Conservation (phyloP, 257 asterid genomes). For the Echium plantagineum region DNA sequence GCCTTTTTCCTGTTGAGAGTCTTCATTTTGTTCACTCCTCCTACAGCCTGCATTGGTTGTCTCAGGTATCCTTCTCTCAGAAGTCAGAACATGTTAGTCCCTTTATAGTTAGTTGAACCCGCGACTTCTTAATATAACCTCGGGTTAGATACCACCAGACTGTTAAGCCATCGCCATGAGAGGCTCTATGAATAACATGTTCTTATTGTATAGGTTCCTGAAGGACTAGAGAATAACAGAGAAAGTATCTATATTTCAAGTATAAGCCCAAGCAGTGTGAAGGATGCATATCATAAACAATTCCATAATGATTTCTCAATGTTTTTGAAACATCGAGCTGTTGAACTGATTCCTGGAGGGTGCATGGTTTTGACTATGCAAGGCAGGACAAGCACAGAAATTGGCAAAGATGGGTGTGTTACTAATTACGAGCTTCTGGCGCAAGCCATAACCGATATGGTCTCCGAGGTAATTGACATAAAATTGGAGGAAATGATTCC, state of each 20-base stretch:
- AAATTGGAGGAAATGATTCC: no score
- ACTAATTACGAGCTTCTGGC: neutral
- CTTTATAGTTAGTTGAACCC: no score
- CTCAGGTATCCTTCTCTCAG: constrained; percentile 34
- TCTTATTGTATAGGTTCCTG: constrained; percentile 15
- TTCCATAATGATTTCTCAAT: constrained; percentile 19
- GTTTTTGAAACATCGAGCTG: constrained; percentile 17
- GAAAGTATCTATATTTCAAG: constrained; percentile 16
- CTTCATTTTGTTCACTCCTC: constrained; percentile 25
- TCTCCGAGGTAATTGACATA: neutral
- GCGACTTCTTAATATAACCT: no score
- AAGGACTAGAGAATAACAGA: constrained; percentile 21
- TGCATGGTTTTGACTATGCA: constrained; percentile 18
- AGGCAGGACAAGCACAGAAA: constrained; percentile 11
- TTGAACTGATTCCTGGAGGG: constrained; percentile 25
- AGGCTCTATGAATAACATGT: no score
- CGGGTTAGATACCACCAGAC: no score
- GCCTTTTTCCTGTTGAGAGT: constrained; percentile 21
- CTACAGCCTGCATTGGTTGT: constrained; percentile 38
- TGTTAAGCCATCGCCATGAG: no score
- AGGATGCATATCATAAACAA: constrained; percentile 20
- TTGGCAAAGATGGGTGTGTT: constrained; percentile 4
- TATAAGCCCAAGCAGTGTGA: constrained; percentile 19
- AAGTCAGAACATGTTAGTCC: no score
- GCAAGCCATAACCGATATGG: constrained; percentile 8